Percentiles rank a stretch among this genome's conserved stretches.
These are phyloP conservation scores for Candida sp. DNA, from an alignment of 1,139 yeast genomes.

Conservation along the genomic window DNA sequence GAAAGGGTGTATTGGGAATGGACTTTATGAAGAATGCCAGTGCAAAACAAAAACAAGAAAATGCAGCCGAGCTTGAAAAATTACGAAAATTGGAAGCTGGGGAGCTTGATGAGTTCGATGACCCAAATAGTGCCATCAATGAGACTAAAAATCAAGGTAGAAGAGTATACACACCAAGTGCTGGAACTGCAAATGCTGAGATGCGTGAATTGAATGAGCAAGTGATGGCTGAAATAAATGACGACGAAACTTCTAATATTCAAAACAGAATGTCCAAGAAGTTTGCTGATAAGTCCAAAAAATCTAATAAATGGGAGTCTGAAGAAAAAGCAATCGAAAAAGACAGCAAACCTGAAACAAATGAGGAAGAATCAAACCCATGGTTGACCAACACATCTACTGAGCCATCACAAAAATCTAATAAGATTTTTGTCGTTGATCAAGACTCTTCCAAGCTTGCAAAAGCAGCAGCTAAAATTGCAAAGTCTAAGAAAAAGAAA, in stretches of 20 bases:
- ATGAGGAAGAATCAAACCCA: slow-evolving; percentile 54
- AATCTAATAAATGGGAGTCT: neutral
- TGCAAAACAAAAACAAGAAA: slow-evolving; percentile 54
- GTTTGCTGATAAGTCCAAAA: slow-evolving; percentile 10
- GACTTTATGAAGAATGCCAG: slow-evolving; percentile 93
- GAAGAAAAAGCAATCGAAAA: neutral
- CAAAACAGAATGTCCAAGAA: slow-evolving; percentile 34
- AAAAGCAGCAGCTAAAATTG: slow-evolving; percentile 50
- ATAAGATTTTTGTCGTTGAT: slow-evolving; percentile 54
- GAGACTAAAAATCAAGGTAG: slow-evolving; percentile 71
- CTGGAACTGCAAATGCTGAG: slow-evolving; percentile 41
- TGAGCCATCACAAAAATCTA: slow-evolving; percentile 42
- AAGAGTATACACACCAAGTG: slow-evolving; percentile 76
- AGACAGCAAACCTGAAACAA: slow-evolving; percentile 6
- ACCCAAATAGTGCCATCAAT: slow-evolving; percentile 37
- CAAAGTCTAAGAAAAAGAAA: slow-evolving; percentile 45
- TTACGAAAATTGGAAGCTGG: slow-evolving; percentile 46
- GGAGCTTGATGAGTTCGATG: slow-evolving; percentile 34
- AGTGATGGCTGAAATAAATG: slow-evolving; percentile 47
- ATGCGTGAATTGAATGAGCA: slow-evolving; percentile 38
- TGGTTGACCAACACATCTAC: slow-evolving; percentile 52
- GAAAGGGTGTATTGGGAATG: slow-evolving; percentile 91
- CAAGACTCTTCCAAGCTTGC: slow-evolving; percentile 54
- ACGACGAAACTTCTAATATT: slow-evolving; percentile 51
- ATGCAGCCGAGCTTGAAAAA: slow-evolving; percentile 48